Evolutionary conservation across 2,329 filamentous ascomycete species (phyloP).

Genomic region (Microsporum canis): DNA sequence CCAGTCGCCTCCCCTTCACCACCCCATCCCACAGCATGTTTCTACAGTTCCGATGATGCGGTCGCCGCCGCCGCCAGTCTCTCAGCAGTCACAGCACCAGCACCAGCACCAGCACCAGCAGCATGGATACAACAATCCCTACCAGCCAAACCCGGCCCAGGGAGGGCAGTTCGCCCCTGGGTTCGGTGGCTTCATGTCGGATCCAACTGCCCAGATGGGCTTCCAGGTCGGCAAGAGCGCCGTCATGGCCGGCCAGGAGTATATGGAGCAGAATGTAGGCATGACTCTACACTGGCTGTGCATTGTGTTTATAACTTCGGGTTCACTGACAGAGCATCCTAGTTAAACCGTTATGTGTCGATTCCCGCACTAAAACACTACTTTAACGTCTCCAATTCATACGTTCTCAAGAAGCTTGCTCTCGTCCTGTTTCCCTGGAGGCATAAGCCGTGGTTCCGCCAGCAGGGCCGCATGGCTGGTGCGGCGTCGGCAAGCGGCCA

Average conservation of each 20-base stretch:
- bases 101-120: not conserved
- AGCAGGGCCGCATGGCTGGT: constrained; percentile 51
- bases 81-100: constrained; percentile 52
- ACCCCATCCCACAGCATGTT: constrained; percentile 95
- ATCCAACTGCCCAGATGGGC: constrained; percentile 88
- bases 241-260: constrained; percentile 83
- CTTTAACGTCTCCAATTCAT: constrained; percentile 97
- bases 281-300: constrained; percentile 19
- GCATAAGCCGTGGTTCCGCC: constrained; percentile 93
- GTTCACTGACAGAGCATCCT: constrained; percentile 1
- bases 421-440: constrained; percentile 96
- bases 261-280: constrained; percentile 81
- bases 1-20: constrained; percentile 83
- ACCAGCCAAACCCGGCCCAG: constrained; percentile 35
- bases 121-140: constrained; percentile 38
- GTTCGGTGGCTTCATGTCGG: constrained; percentile 90
- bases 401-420: constrained; percentile 85
- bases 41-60: constrained; percentile 94
- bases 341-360: constrained; percentile 77
- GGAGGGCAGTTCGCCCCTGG: constrained; percentile 40
- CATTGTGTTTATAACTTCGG: not conserved
- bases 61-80: constrained; percentile 72
- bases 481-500: constrained; percentile 44
- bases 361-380: constrained; percentile 93
- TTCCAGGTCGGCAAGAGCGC: constrained; percentile 89